Evolutionary conservation across 495 filamentous ascomycete species (phyloP), one percentile per base, ranked within the genome.

Genomic region (Aspergillus nanangensis): DNA sequence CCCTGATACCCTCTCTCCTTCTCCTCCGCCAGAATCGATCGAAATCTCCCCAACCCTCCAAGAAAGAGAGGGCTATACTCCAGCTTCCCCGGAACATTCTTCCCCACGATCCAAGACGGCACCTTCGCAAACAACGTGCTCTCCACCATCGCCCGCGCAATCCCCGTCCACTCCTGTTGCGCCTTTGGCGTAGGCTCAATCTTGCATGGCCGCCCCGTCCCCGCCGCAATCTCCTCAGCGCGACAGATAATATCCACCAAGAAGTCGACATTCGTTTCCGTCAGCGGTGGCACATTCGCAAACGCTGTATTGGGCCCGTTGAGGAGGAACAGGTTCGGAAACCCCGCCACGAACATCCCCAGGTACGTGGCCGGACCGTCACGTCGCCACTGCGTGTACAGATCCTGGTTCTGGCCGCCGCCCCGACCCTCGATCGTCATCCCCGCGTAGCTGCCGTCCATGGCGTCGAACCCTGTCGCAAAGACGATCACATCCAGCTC

Each of bases 401-500:
- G 41, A n/a, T n/a, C n/a, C n/a, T n/a, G n/a, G n/a, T n/a, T n/a
- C 7, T 33, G 57, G 18, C 52, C 51, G 19, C 60, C 65, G 22
- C 66, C 44, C 1, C 15, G 32, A 5, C 58, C 63, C 0, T 21
- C 37, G 38, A 71, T 63, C 4, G 53, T 38, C 18, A 72, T 61
- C 5, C 48, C 44, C 0, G 61, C 63, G 48, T 74, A 57, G 7
- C 69, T 62, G 2, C 72, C 76, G 3, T 69, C 72, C 2, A 70
- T 59, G 14, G 64, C 66, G 45, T 78, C 71, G 53, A 80, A 81
- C 3, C 78, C 78, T 0, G 77, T 81, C 0, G 76, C 78, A 17
- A 76, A 55, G 8, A 65, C 56, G 45, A 81, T 62, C 2, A 73
- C 48, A 35, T 73, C 77, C 13, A 79, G 62, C 18, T 79, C 71